Conservation (phyloP, 1,139 yeast species). For the Candida freyschussii region DNA sequence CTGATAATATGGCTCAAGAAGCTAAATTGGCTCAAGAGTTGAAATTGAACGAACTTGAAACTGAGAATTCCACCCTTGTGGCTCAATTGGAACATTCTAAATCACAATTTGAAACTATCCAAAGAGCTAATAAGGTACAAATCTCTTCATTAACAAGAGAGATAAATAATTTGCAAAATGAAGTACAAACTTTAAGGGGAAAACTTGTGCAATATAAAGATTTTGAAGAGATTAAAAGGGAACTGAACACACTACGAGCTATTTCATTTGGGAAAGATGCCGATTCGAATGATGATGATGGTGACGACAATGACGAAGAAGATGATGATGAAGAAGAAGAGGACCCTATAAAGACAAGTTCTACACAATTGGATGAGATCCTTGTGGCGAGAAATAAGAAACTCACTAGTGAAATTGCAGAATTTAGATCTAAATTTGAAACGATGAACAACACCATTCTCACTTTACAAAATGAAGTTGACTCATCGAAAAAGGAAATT, state of each 20-base stretch:
- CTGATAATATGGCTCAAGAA: conserved; percentile 28
- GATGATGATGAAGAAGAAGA: conserved; percentile 10
- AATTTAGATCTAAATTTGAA: conserved; percentile 28
- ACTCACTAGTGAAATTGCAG: conserved; percentile 33
- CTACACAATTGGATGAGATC: conserved; percentile 35
- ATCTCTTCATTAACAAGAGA: conserved; percentile 34
- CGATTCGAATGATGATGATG: conserved; percentile 33
- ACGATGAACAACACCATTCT: conserved; percentile 24
- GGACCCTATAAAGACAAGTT: conserved; percentile 19
- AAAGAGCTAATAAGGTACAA: conserved; percentile 33
- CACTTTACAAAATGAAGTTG: conserved; percentile 20
- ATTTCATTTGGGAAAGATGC: conserved; percentile 59
- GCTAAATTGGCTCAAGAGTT: conserved; percentile 31
- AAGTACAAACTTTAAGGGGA: conserved; percentile 40
- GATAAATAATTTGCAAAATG: conserved; percentile 37
- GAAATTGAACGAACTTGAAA: conserved; percentile 53
- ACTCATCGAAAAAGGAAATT: conserved; percentile 34
- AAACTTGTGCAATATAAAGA: conserved; percentile 47
- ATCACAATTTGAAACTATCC: conserved; percentile 13
- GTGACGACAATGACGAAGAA: conserved; percentile 14
- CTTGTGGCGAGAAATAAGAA: conserved; percentile 38
- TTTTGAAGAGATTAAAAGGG: conserved; percentile 76
- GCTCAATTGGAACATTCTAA: conserved; percentile 56
- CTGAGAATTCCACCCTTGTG: conserved; percentile 59
- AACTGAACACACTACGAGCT: conserved; percentile 63